Evolutionary conservation across 2,329 filamentous ascomycete species (phyloP).

Genomic region (Botrytis medusae): DNA sequence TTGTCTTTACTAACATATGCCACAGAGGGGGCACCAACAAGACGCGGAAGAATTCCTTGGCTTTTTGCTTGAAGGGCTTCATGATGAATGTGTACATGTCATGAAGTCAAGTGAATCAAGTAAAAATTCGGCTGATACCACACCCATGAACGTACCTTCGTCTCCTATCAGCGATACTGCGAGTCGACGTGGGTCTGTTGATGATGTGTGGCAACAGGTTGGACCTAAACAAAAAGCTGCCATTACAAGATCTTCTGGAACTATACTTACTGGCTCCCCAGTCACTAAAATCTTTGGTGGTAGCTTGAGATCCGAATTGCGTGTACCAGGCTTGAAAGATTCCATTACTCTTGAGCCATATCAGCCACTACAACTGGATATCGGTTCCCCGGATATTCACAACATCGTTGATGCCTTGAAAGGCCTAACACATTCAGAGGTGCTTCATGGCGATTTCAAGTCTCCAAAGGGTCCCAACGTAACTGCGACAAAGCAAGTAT

Average conservation of each 20-base stretch:
- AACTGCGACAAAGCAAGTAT: slow-evolving; percentile 86
- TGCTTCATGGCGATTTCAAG: slow-evolving; percentile 80
- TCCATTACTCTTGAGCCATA: slow-evolving; percentile 93
- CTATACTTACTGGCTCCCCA: slow-evolving; percentile 72
- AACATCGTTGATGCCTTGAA: slow-evolving; percentile 92
- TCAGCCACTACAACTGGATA: slow-evolving; percentile 91
- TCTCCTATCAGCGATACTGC: slow-evolving; percentile 47
- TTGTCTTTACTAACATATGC: slow-evolving; percentile 31
- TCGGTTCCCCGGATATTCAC: slow-evolving; percentile 79
- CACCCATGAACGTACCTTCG: slow-evolving; percentile 43
- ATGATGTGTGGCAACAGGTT: slow-evolving; percentile 88
- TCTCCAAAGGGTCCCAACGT: slow-evolving; percentile 74
- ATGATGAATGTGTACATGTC: slow-evolving; percentile 84
- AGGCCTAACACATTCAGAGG: slow-evolving; percentile 79
- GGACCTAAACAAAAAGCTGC: slow-evolving; percentile 87
- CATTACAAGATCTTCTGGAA: slow-evolving; percentile 81
- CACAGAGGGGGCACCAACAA: slow-evolving; percentile 87
- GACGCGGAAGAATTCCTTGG: slow-evolving; percentile 97
- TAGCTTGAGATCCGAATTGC: slow-evolving; percentile 83
- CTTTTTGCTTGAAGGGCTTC: slow-evolving; percentile 86
- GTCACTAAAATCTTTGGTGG: slow-evolving; percentile 95
- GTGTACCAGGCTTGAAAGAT: slow-evolving; percentile 80
- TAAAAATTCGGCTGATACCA: slow-evolving; percentile 46
- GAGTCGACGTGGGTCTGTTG: slow-evolving; percentile 41
- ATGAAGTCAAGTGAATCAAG: slow-evolving; percentile 49